Conservation (phyloP, 345 rosid species). For the Barbarea vulgaris region DNA sequence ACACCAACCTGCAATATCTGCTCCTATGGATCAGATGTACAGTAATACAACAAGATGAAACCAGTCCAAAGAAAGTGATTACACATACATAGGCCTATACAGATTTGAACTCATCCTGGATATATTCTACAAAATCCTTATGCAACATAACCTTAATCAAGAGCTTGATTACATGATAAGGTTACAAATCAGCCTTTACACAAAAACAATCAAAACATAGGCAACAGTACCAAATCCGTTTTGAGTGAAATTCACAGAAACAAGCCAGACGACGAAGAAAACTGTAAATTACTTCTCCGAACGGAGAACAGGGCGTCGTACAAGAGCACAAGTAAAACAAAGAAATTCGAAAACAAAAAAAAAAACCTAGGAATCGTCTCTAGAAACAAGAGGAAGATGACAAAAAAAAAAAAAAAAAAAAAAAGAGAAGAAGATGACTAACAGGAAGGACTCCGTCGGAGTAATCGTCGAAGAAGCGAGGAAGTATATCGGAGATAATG, state of each 20-base stretch:
- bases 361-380: constrained; percentile 6
- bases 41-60: not conserved
- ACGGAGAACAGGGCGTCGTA: not conserved
- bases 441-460: constrained; percentile 38
- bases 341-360: constrained; percentile 1
- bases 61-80: constrained; percentile 6
- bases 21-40: not conserved
- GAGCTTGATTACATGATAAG: too few species aligned
- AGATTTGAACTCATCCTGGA: constrained; percentile 1
- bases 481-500: constrained; percentile 37
- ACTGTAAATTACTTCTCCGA: not conserved
- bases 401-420: too few species aligned
- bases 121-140: not conserved
- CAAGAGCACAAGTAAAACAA: not conserved
- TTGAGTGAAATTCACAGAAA: not conserved
- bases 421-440: not conserved
- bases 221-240: not conserved
- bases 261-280: constrained; percentile 2
- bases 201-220: not conserved
- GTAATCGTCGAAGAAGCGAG: constrained; percentile 32
- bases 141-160: not conserved
- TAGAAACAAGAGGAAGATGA: not conserved
- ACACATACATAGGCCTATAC: not conserved
- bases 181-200: not conserved
- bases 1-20: not conserved